Conservation (phyloP, 371 early-diverging fungal genomes). For the Lichtheimia hyalospora region DNA sequence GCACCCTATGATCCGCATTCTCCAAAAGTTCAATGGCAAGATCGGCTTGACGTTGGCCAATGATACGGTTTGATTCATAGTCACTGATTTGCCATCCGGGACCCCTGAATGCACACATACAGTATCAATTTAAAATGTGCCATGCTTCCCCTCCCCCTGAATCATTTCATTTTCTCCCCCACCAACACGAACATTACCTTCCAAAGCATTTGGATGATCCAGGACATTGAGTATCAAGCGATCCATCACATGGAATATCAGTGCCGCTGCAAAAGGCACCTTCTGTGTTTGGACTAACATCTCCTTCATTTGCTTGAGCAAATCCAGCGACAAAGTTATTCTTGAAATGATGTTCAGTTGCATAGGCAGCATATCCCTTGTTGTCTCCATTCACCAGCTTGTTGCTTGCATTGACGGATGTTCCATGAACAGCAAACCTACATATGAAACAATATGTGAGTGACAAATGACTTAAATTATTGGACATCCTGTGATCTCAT, state of each 20-base stretch:
- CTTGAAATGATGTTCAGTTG: slow-evolving; percentile 42
- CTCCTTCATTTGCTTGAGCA: slow-evolving; percentile 67
- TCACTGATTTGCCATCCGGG: slow-evolving; percentile 42
- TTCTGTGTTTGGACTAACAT: slow-evolving; percentile 63
- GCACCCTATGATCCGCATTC: not conserved
- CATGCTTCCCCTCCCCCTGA: too few species aligned
- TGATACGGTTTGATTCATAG: slow-evolving; percentile 57
- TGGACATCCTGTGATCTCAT: not conserved
- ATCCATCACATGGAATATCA: slow-evolving; percentile 62
- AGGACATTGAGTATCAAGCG: slow-evolving; percentile 33
- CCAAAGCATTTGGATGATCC: slow-evolving; percentile 39
- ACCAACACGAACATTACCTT: slow-evolving; percentile 19
- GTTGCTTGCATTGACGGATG: slow-evolving; percentile 60
- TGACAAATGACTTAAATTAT: not conserved
- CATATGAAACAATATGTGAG: slow-evolving; percentile 3
- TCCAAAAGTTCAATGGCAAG: slow-evolving; percentile 37
- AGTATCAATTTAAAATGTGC: too few species aligned
- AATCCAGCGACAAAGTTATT: slow-evolving; percentile 62
- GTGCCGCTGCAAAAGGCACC: slow-evolving; percentile 63
- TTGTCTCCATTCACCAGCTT: slow-evolving; percentile 63
- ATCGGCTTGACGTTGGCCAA: slow-evolving; percentile 54
- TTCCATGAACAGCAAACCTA: slow-evolving; percentile 72
- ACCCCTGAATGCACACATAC: slow-evolving; percentile 29
- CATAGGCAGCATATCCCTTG: slow-evolving; percentile 67
- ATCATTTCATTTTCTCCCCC: not conserved